Conservation (phyloP, 805 yeast species). For the Jamesozyma rosinii region DNA sequence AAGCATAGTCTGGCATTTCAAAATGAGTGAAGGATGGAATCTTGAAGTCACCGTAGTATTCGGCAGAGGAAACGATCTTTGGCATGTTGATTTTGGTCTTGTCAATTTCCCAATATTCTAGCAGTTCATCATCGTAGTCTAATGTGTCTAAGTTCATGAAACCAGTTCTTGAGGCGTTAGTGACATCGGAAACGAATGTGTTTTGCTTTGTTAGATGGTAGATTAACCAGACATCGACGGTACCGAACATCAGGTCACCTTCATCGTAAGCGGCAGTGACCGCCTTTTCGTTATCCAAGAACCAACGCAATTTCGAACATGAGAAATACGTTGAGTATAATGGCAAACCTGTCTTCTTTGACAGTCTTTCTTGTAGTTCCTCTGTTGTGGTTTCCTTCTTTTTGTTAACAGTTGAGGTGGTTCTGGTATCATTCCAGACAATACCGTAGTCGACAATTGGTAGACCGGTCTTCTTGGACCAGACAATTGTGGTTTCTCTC, state of each 20-base stretch:
- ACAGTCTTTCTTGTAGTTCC: constrained; percentile 48
- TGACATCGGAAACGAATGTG: constrained; percentile 71
- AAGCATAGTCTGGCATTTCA: constrained; percentile 43
- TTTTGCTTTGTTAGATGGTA: constrained; percentile 69
- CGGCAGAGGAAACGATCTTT: constrained; percentile 67
- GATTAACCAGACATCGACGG: constrained; percentile 89
- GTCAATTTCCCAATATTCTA: constrained; percentile 75
- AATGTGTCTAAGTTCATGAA: constrained; percentile 73
- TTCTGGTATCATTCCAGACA: constrained; percentile 94
- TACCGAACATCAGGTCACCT: constrained; percentile 83
- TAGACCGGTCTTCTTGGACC: constrained; percentile 75
- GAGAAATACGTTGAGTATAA: constrained; percentile 78
- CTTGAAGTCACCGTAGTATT: constrained; percentile 62
- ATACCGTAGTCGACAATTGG: constrained; percentile 77
- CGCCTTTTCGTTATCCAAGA: constrained; percentile 65
- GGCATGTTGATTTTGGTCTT: constrained; percentile 58
- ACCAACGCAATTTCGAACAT: constrained; percentile 83
- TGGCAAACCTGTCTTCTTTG: constrained; percentile 72
- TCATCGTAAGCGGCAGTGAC: constrained; percentile 60
- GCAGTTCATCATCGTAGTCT: constrained; percentile 66
- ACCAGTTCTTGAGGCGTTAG: constrained; percentile 87
- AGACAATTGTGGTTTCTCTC: constrained; percentile 87
- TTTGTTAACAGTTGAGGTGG: constrained; percentile 58
- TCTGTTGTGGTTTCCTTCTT: constrained; percentile 45
- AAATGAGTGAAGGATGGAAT: constrained; percentile 41